Conservation (phyloP, 345 rosid species). For the Boechera divaricarpa region DNA sequence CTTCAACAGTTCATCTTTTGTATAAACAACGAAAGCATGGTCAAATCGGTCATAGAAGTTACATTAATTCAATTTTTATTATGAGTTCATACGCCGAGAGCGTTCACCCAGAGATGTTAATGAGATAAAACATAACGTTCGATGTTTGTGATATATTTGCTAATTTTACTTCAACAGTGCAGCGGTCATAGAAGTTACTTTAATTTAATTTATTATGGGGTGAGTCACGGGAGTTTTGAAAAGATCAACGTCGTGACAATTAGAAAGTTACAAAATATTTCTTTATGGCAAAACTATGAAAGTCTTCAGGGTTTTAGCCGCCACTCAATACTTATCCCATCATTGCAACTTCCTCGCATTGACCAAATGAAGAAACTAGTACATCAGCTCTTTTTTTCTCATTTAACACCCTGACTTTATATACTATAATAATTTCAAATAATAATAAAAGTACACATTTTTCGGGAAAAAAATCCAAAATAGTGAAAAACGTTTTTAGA, state of each 20-base stretch:
- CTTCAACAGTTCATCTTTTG: no score
- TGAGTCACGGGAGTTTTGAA: constrained; percentile 8
- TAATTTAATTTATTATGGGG: not conserved
- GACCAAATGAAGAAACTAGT: no score
- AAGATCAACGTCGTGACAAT: constrained; percentile 30
- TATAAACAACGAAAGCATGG: no score
- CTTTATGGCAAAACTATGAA: not conserved
- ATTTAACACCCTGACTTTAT: not conserved
- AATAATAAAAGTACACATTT: no score
- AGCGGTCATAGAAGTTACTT: not conserved
- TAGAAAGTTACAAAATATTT: constrained; percentile 23
- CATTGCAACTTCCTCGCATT: not conserved
- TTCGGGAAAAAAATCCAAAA: no score
- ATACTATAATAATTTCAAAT: no score
- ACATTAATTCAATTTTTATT: no score
- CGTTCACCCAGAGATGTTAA: not conserved
- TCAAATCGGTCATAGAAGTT: no score
- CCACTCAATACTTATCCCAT: constrained; percentile 1
- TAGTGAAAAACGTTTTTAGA: no score
- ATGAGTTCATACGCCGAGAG: not conserved
- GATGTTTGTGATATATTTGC: not conserved
- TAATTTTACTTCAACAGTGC: not conserved
- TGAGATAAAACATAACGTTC: not conserved
- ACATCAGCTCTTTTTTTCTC: no score
- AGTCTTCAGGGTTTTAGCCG: not conserved